Evolutionary conservation across 371 early-diverging fungal genomes (phyloP).

Genomic region (Saksenaea oblongispora): DNA sequence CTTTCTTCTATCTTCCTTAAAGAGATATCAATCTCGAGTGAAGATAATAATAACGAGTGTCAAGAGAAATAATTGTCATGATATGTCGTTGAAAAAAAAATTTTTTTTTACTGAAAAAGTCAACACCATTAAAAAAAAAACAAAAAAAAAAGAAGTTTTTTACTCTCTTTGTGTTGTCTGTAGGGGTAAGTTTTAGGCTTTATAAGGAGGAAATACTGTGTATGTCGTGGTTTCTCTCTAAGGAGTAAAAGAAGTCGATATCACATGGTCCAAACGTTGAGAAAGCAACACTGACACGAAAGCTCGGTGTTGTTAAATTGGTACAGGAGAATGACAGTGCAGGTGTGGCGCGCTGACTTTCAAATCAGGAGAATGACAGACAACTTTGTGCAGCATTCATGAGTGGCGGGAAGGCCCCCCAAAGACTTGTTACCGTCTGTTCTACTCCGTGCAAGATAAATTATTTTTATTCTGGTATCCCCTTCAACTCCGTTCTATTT

Average conservation of each 20-base stretch:
- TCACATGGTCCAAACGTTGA: not conserved
- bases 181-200: not conserved
- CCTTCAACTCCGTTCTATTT: conserved; percentile 14
- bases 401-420: not conserved
- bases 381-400: not conserved
- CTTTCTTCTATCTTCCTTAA: not conserved
- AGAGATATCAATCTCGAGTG: not conserved
- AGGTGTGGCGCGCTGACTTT: not conserved
- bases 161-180: not conserved
- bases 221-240: not conserved
- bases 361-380: not conserved
- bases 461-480: conserved; percentile 1
- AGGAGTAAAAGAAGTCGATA: not conserved
- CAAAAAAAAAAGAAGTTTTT: not conserved
- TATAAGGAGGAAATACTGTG: not conserved
- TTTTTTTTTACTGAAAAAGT: not conserved
- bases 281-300: not conserved
- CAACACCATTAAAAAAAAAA: not conserved
- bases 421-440: not conserved
- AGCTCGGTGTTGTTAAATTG: not conserved
- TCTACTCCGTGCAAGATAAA: not conserved
- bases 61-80: not conserved
- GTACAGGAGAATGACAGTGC: not conserved
- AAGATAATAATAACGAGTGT: not conserved
- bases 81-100: not conserved